Conservation (phyloP, 75 land plant genomes). For the Gnetum montanum region DNA sequence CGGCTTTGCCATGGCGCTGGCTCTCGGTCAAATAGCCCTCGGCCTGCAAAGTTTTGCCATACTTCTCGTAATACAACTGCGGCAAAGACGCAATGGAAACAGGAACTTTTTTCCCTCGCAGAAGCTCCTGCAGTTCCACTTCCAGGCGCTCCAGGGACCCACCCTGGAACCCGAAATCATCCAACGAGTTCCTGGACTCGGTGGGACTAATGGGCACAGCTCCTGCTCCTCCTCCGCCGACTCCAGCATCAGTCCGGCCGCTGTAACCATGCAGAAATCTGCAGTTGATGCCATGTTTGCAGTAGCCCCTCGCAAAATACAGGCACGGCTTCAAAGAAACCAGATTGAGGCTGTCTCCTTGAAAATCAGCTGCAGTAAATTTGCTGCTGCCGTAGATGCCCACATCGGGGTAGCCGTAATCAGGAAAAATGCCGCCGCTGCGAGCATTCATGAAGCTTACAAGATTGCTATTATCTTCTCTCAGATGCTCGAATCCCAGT, state of each 20-base stretch:
- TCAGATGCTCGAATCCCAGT: neutral
- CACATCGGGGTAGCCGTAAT: conserved; percentile 13
- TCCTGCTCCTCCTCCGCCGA: too few relatives aligned
- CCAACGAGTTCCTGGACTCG: too few relatives aligned
- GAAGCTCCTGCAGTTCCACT: conserved; percentile 65
- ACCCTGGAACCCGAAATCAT: too few relatives aligned
- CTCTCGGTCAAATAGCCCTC: conserved; percentile 97
- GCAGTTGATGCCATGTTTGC: conserved; percentile 85
- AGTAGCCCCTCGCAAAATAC: conserved; percentile 72
- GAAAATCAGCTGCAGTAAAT: conserved; percentile 2
- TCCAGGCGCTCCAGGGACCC: conserved; percentile 70
- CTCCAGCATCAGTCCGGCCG: too few relatives aligned
- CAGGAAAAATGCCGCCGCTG: conserved; percentile 3
- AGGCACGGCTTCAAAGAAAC: conserved; percentile 60
- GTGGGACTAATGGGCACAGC: too few relatives aligned
- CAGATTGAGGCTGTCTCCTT: conserved; percentile 1
- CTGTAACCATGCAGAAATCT: conserved; percentile 53
- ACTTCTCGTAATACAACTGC: conserved; percentile 66
- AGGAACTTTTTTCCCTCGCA: conserved; percentile 58
- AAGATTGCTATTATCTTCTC: conserved; percentile 7
- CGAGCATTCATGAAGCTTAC: conserved; percentile 8
- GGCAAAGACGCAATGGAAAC: conserved; percentile 90
- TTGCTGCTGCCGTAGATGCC: too few relatives aligned
- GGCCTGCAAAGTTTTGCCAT: conserved; percentile 74
- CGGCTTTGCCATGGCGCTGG: conserved; percentile 95